These are phyloP conservation scores for Apiosordaria backusii DNA, from an alignment of 495 filamentous ascomycete genomes.

Conservation along the genomic window DNA sequence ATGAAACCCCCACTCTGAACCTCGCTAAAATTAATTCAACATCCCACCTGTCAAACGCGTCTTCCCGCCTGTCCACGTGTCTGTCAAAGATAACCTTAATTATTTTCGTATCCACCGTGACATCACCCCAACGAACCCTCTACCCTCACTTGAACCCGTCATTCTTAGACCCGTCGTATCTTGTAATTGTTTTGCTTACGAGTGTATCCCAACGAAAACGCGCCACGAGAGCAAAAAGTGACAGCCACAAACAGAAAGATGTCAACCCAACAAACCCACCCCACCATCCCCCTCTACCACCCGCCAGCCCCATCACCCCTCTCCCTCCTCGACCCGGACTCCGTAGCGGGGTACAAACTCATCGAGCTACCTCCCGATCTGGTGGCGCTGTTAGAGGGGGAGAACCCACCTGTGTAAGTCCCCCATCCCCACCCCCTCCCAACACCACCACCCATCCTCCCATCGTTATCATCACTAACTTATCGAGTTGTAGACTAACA, in stretches of 20 bases:
- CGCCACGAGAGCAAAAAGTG: too few relatives aligned
- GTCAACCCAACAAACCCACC: background rate
- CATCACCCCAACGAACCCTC: too few relatives aligned
- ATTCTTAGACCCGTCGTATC: too few relatives aligned
- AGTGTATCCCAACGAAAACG: too few relatives aligned
- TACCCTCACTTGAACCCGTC: too few relatives aligned
- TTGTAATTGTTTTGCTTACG: too few relatives aligned
- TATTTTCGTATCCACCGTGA: too few relatives aligned
- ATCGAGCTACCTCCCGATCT: conserved; percentile 80
- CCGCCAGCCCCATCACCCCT: background rate
- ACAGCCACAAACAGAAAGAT: background rate
- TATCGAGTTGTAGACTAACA: conserved; percentile 54
- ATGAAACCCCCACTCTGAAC: too few relatives aligned
- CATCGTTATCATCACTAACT: background rate
- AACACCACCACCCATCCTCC: background rate
- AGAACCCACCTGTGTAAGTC: conserved; percentile 55
- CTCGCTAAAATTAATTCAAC: too few relatives aligned
- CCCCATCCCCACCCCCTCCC: background rate
- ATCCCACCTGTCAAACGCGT: too few relatives aligned
- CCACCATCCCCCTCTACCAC: background rate
- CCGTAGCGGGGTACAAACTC: conserved; percentile 56
- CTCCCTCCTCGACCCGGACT: background rate
- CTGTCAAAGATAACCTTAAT: too few relatives aligned
- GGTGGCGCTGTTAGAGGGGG: conserved; percentile 59
- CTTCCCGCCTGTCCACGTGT: too few relatives aligned